A percentile compares a stretch with the other conserved stretches of the same genome.
These are phyloP conservation scores for Starmerella sirachaensis DNA, from an alignment of 805 yeast species.

Conservation along the genomic window DNA sequence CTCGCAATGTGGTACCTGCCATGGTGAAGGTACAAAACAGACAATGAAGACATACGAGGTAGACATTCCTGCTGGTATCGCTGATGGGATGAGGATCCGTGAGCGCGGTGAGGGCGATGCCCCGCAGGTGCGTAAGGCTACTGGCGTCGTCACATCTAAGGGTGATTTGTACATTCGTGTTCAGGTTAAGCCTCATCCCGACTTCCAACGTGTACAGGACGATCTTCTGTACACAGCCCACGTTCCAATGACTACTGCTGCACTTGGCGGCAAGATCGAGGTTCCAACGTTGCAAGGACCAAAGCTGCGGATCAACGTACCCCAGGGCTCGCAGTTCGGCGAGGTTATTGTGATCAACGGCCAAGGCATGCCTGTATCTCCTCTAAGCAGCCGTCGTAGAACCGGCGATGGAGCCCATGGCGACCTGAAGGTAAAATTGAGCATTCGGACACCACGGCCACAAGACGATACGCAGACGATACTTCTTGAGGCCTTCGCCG, in stretches of 20 bases:
- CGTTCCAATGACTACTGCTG: conserved; percentile 90
- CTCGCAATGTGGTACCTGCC: conserved; percentile 70
- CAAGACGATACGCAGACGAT: conserved; percentile 76
- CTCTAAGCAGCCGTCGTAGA: conserved; percentile 10
- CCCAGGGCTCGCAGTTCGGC: conserved; percentile 75
- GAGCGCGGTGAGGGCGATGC: conserved; percentile 85
- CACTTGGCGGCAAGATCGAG: conserved; percentile 80
- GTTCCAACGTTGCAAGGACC: conserved; percentile 78
- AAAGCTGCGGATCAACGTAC: conserved; percentile 61
- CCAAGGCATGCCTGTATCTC: conserved; percentile 62
- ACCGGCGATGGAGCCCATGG: conserved; percentile 49
- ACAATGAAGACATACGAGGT: conserved; percentile 59
- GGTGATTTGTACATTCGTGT: conserved; percentile 86
- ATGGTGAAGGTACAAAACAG: conserved; percentile 76
- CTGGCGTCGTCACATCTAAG: conserved; percentile 43
- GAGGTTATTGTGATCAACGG: conserved; percentile 64
- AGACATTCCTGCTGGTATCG: conserved; percentile 79
- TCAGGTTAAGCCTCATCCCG: conserved; percentile 60
- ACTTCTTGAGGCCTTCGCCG: conserved; percentile 87
- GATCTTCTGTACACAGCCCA: conserved; percentile 54
- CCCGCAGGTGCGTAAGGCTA: conserved; percentile 64
- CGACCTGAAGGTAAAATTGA: conserved; percentile 61
- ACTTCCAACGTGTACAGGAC: conserved; percentile 53
- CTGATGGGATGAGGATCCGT: conserved; percentile 74
- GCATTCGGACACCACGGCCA: conserved; percentile 62